Evolutionary conservation across 208 protist species (phyloP), one percentile per base, ranked within the genome.

Genomic region (Leishmania turanica): DNA sequence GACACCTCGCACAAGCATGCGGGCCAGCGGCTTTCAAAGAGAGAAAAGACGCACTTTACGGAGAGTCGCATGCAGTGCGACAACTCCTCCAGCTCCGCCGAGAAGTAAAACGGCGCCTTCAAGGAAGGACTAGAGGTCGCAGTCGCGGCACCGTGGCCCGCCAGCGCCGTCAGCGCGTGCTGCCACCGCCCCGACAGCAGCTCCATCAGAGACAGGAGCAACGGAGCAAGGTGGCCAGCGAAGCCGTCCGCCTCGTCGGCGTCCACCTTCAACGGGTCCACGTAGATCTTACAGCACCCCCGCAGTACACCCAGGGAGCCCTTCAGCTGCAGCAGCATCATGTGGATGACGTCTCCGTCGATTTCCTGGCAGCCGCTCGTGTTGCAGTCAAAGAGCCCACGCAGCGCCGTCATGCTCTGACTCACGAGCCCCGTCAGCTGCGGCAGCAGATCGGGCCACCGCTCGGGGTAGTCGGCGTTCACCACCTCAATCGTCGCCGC

Each of bases 41-140:
- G 87, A 13, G 86, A 90, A 56, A 88, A 84, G 70, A 96, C 75
- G 79, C 91, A 95, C 85, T 97, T 97, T 31, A 92, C 68, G n/a
- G 81, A 77, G 49, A 96, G 75, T 47, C 92, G 92, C 76, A 96
- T 83, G 83, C 92, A 95, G 75, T 96, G 90, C 11, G 87, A 84
- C 9, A 96, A 79, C 76, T 93, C 89, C 37, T 89, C 84, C 51
- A 95, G 79, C 64, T 87, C 75, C 45, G 78, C 49, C 9, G 75
- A 76, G 64, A 84, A 81, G 65, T 71, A 47, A 53, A 88, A 77
- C 13, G 75, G 78, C 42, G 78, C 54, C 37, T 75, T 19, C 42
- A 84, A 47, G 64, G 76, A 62, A 45, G 75, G 34, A 27, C 68
- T 58, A 42, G 77, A 80, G 49, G 78, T 76, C 19, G 77, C 78